Base-by-base conservation (phyloP, 192 early-diverging fungal species). In the Podila clonocystis region DNA sequence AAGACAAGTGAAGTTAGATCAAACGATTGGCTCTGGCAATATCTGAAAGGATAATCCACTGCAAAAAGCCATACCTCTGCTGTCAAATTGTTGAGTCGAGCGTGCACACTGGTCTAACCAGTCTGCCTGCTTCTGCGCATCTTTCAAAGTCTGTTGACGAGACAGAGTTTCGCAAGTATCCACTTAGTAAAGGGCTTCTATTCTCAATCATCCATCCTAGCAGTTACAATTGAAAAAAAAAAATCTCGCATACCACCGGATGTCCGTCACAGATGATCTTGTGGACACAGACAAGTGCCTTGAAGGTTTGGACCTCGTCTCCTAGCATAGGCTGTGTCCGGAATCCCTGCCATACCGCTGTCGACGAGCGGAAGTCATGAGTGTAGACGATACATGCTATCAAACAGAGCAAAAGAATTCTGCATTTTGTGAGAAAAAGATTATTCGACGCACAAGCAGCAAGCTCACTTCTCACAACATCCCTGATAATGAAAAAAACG, bases 221-320 rank as follows among this genome's bases (percentile, higher is more conserved):
- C 41, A 45, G 41, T 45, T 45, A 17, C 41, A 45, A 17, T 19
- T 20, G 26, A 17, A 7, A 15, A 34, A 31, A 31, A 2, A 29
- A 28, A 26, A 34, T 49, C n/a, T 58, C 30, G 31, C 84, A 68
- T 87, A 94, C 93, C 62, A 86, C 83, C 17, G 92, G 90, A 84
- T 97, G 95, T 41, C 97, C 97, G 68, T 92, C 90, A 62, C 94
- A 91, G 64, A 97, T 93, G 63, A 99, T 89, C 88, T 99, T 99
- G 87, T 99, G 97, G 62, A 95, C 86, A n/a, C 91, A 87, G 70
- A 99, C 95, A 63, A 99, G 86, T 28, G 95, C 94, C 87, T 99
- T 99, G 85, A 95, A 99, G 60, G 92, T 93, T 72, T 96, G 91
- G 26, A 99, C 88, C 76, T 99, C 97, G 85, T 97, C 94, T 34